Conservation (phyloP, 2,329 filamentous ascomycete genomes). For the Penicillium sp. region DNA sequence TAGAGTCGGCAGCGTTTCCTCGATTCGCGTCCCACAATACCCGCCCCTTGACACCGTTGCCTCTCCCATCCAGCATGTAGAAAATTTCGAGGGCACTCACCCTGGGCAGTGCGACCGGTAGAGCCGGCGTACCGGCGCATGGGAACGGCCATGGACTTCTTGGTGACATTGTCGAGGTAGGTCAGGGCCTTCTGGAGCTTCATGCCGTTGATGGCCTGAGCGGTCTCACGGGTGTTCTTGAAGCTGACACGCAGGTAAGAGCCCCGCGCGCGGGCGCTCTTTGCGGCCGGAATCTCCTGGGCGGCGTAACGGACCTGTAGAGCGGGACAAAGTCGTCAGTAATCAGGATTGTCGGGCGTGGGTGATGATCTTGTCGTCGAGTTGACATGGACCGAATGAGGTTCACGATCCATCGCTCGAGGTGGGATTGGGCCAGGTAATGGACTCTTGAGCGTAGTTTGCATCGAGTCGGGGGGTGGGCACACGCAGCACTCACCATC, state of each 20-base stretch:
- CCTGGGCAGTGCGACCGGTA: conserved; percentile 95
- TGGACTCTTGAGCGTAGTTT: conserved; percentile 11
- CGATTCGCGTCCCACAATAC: conserved; percentile 1
- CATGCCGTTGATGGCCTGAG: conserved; percentile 99
- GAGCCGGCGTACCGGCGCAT: conserved; percentile 96
- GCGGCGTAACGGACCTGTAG: conserved; percentile 90
- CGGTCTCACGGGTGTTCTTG: conserved; percentile 99
- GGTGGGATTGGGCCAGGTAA: conserved; percentile 13
- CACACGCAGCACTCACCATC: conserved; percentile 43
- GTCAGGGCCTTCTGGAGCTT: conserved; percentile 90
- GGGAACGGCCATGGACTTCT: conserved; percentile 95
- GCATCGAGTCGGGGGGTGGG: conserved; percentile 9
- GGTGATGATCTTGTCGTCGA: conserved; percentile 8
- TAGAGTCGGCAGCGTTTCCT: conserved; percentile 6
- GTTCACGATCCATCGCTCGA: conserved; percentile 7
- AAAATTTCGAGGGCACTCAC: conserved; percentile 59
- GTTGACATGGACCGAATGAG: conserved; percentile 5
- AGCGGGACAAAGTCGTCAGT: conserved; percentile 31
- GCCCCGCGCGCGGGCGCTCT: conserved; percentile 96
- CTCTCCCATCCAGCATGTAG: conserved; percentile 12
- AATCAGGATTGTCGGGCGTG: conserved; percentile 20
- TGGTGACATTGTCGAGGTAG: conserved; percentile 98
- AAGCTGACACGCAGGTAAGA: conserved; percentile 98
- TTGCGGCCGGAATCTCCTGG: conserved; percentile 78
- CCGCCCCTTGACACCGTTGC: conserved; percentile 10